Evolutionary conservation across 805 yeast genomes (phyloP), one percentile per base, ranked within the genome.

Genomic region (Hanseniaspora lindneri): DNA sequence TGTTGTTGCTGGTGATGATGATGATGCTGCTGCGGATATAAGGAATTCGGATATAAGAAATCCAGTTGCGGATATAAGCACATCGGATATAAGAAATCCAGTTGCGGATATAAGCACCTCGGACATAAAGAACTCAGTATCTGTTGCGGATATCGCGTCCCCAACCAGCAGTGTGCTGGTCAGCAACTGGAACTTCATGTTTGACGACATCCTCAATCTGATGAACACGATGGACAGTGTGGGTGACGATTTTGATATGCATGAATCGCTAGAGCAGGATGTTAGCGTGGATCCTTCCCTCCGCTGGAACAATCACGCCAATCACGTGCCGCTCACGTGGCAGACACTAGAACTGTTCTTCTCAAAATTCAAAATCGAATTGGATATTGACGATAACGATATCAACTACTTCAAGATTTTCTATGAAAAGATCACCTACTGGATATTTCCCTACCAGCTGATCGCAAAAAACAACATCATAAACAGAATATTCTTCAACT

Each of bases 361-460:
- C 5, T 13, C 39, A 5, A 20, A 23, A 9, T 29, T 29, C 16
- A 25, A 35, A 29, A 40, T 40, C 13, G 28, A 44, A 5, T 25
- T 34, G 4, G 47, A 27, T 28, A 27, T 50, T 3, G 21, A 42
- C 3, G 46, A 47, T 2, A 27, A 32, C 7, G 57, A 54, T 35
- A 40, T 52, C 21, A 39, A 27, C 11, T 52, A 54, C 27, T 44
- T 53, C 14, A 37, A 48, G 23, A 41, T 49, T 3, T 54, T 54
- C 33, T 51, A 53, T 36, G 42, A 53, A 6, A 50, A 54, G 24
- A 50, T 47, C 1, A 47, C 55, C 6, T 54, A 48, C 34, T 54
- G 57, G 57, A 43, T 54, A 9, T 50, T 50, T 49, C 57, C 57
- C 2, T 50, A 47, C 20, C 53, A 54, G 25, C 21, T 36, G 9